A percentile compares a stretch with the other conserved stretches of the same genome.
Evolutionary conservation across 2,329 filamentous ascomycete species (phyloP).

Genomic region (Ustilaginoidea virens): DNA sequence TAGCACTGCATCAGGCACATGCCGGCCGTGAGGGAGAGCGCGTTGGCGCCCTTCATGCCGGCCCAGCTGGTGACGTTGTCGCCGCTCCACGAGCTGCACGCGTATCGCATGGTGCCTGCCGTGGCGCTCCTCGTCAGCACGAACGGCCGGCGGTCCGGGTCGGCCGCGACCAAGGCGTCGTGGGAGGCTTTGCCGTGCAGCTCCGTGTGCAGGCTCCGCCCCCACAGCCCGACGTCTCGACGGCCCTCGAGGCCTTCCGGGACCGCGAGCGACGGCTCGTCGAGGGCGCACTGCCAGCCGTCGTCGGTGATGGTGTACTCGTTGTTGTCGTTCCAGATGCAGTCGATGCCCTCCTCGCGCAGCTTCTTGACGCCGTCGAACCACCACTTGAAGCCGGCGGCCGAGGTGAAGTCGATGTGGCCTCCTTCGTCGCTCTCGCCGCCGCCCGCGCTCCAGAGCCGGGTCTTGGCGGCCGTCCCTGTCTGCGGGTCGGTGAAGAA

Average conservation of each 20-base stretch:
- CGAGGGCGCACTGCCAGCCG: constrained; percentile 46
- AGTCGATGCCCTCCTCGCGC: constrained; percentile 49
- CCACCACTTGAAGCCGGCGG: constrained; percentile 56
- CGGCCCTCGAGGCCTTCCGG: constrained; percentile 15
- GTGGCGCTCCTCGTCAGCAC: constrained; percentile 58
- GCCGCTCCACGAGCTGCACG: constrained; percentile 58
- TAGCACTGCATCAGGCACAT: constrained; percentile 55
- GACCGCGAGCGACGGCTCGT: constrained; percentile 20
- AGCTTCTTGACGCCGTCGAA: constrained; percentile 49
- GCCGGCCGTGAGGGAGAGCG: constrained; percentile 51
- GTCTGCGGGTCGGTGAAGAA: constrained; percentile 48
- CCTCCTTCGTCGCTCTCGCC: constrained; percentile 55
- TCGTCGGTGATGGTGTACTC: constrained; percentile 56
- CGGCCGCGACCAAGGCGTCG: constrained; percentile 44
- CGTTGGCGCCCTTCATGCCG: constrained; percentile 56
- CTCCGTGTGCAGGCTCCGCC: constrained; percentile 53
- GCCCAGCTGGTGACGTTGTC: constrained; percentile 64
- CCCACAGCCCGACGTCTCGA: constrained; percentile 50
- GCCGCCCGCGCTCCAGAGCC: constrained; percentile 55
- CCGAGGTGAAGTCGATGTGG: constrained; percentile 59
- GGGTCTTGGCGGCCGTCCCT: constrained; percentile 35
- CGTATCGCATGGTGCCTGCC: constrained; percentile 53
- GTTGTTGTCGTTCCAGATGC: constrained; percentile 70
- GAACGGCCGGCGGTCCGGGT: constrained; percentile 46
- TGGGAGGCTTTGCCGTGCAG: constrained; percentile 57